phyloP scores from a whole-genome alignment of 768 basidiomycete genomes.

The Pilatotrama ljubarskyi region DNA sequence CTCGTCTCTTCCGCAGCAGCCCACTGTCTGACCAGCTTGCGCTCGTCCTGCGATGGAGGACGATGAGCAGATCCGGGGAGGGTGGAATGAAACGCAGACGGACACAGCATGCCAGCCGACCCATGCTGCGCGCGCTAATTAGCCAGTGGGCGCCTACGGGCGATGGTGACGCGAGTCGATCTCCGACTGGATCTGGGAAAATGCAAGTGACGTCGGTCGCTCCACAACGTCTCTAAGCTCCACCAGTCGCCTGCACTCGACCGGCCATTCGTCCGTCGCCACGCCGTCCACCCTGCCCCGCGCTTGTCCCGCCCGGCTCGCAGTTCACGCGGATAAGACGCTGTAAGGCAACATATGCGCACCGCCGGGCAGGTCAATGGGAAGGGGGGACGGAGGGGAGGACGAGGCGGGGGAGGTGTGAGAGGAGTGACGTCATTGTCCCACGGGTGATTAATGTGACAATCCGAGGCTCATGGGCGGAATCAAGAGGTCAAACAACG shows the following conservation, averaged over 20 bases:
- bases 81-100: constrained; percentile 3
- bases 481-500: constrained; percentile 13
- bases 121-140: too few species aligned
- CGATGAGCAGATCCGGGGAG: neutral
- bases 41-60: neutral
- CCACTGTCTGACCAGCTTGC: neutral
- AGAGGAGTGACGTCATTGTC: constrained; percentile 18
- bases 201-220: constrained; percentile 19
- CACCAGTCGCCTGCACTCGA: constrained; percentile 4
- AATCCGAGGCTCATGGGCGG: constrained; percentile 6
- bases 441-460: constrained; percentile 24
- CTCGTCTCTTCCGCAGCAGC: constrained; percentile 10
- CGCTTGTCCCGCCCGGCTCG: neutral
- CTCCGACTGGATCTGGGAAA: constrained; percentile 15
- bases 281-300: neutral
- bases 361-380: neutral
- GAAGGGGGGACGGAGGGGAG: neutral
- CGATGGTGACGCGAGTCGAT: constrained; percentile 13
- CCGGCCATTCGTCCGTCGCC: neutral
- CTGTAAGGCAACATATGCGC: too few species aligned
- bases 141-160: neutral
- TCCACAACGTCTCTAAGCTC: constrained; percentile 21
- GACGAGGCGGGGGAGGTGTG: neutral
- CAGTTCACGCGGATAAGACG: neutral
- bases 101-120: neutral